Evolutionary conservation across 2,329 filamentous ascomycete genomes (phyloP), one percentile per base, ranked within the genome.

Genomic region (Pseudogymnoascus sp.): DNA sequence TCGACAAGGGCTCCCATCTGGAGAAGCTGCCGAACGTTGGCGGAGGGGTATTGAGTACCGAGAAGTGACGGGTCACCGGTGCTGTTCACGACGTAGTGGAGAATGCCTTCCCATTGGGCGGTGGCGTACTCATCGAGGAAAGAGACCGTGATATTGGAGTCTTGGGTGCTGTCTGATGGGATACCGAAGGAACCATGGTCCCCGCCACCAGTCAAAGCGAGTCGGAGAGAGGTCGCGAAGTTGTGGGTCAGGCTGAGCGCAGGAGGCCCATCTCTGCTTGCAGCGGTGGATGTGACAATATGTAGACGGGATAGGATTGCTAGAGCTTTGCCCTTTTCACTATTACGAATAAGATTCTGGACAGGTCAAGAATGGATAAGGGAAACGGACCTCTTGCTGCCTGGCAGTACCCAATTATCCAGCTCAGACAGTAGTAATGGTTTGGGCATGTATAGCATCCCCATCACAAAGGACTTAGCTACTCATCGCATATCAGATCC

Each of bases 381-480:
- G 21, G 50, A 59, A 19, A 26, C 76, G 70, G 75, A 83, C 83
- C 77, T 79, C 69, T 80, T 81, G 69, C 82, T 84, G 59, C 82
- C 81, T 5, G 91, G 83, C 68, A 88, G 89, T 61, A 97, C 87
- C 91, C 93, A 96, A 44, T 84, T 78, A 69, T 97, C 92, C 65
- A 99, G 83, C 71, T 96, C 89, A 66, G 85, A 80, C n/a, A 91
- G 82, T 1, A 86, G 83, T 67, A 97, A 84, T 0, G 95, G 90
- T 10, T 84, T 81, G 42, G 91, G 90, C 79, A 96, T 89, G 78
- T 96, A 99, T 3, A 99, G 86, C 71, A 99, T 86, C 40, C 90
- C 90, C 88, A 97, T 96, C 65, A 99, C 93, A 72, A 99, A 89
- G 14, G 87, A 91, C 81, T 99, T 97, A 70, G 95, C 93, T 91